Percentiles rank a stretch among this genome's conserved stretches.
phyloP scores from a whole-genome alignment of 2,329 filamentous ascomycete genomes.

The Xenosphaeropsis pyriputrescens region DNA sequence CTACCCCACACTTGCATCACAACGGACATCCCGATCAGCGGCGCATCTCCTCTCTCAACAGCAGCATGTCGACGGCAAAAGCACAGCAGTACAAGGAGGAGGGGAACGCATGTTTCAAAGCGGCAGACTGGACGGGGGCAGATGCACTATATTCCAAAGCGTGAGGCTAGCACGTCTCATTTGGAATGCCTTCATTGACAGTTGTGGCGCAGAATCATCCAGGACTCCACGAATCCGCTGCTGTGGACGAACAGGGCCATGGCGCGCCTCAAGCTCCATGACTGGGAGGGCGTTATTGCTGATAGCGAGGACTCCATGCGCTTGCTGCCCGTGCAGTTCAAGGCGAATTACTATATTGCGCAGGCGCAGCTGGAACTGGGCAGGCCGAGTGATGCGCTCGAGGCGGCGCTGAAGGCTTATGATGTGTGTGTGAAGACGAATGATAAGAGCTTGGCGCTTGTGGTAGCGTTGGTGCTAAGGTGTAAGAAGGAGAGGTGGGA shows the following conservation, averaged over 20 bases:
- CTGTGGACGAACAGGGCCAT: slow-evolving; percentile 87
- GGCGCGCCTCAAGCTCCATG: slow-evolving; percentile 57
- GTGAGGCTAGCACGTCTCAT: slow-evolving; percentile 22
- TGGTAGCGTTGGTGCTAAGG: slow-evolving; percentile 59
- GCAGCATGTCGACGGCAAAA: not conserved
- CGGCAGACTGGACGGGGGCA: slow-evolving; percentile 48
- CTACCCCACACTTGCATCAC: too few relatives aligned
- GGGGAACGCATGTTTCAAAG: slow-evolving; percentile 39
- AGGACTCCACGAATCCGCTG: slow-evolving; percentile 61
- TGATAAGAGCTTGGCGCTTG: slow-evolving; percentile 52
- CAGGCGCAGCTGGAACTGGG: slow-evolving; percentile 68
- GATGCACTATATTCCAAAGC: slow-evolving; percentile 62
- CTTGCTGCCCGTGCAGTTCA: slow-evolving; percentile 52
- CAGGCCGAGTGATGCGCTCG: slow-evolving; percentile 58
- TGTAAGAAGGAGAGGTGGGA: slow-evolving; percentile 86
- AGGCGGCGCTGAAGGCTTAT: slow-evolving; percentile 59
- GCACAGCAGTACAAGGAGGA: slow-evolving; percentile 1
- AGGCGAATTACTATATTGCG: slow-evolving; percentile 71
- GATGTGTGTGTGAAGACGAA: slow-evolving; percentile 45
- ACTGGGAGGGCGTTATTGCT: slow-evolving; percentile 60
- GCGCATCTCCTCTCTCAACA: not conserved
- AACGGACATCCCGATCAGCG: too few relatives aligned
- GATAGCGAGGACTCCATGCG: slow-evolving; percentile 67
- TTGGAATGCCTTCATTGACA: not conserved
- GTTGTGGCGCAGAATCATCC: slow-evolving; percentile 44